Conservation (phyloP, 1,139 yeast species). For the Pichia inconspicua region DNA sequence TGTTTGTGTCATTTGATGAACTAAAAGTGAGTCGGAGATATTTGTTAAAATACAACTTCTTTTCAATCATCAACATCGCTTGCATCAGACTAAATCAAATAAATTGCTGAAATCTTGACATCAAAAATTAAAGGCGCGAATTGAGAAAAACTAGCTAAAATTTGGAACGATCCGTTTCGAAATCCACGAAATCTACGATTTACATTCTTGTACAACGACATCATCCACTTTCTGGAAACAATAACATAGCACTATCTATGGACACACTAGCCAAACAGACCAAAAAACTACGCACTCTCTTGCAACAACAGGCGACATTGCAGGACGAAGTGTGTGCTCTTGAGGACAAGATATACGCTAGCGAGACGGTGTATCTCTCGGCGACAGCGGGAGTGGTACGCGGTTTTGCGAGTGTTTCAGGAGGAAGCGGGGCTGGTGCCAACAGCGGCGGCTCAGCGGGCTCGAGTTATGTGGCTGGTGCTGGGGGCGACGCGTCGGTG, state of each 20-base stretch:
- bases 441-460: not conserved
- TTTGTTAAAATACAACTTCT: no score
- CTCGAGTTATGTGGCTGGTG: not conserved
- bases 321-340: not conserved
- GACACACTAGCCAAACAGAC: not conserved
- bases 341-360: not conserved
- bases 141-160: no score
- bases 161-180: no score
- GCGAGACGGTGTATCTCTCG: not conserved
- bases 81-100: no score
- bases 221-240: no score
- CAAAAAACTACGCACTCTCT: not conserved
- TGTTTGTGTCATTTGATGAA: not conserved
- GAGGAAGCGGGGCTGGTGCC: not conserved
- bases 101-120: no score
- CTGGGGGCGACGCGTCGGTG: not conserved
- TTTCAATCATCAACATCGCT: no score
- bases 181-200: not conserved
- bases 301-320: not conserved
- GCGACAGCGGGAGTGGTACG: conserved; percentile 1
- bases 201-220: no score
- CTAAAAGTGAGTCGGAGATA: no score
- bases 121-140: no score
- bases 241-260: not conserved
- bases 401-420: not conserved